Evolutionary conservation across 2,329 filamentous ascomycete genomes (phyloP).

Genomic region (Penicillium aurantiogriseum): DNA sequence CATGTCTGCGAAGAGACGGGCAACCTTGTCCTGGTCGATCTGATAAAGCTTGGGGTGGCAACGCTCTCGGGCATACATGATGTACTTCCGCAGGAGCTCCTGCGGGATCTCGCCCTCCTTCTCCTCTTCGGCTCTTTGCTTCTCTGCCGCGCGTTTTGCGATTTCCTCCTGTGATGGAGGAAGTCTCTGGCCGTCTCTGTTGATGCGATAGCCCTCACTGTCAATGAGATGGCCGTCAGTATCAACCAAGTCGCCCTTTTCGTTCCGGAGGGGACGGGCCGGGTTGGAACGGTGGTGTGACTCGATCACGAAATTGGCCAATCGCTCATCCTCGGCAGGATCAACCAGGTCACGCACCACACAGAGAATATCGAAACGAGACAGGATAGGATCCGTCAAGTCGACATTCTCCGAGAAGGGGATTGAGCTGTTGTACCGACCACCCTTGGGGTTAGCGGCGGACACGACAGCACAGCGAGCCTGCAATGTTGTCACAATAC

Average conservation of each 20-base stretch:
- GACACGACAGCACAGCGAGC: slow-evolving; percentile 95
- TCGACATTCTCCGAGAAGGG: slow-evolving; percentile 97
- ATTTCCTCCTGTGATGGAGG: slow-evolving; percentile 47
- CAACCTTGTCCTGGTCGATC: slow-evolving; percentile 96
- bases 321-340: slow-evolving; percentile 83
- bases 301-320: slow-evolving; percentile 91
- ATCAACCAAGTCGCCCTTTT: slow-evolving; percentile 45
- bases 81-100: slow-evolving; percentile 90
- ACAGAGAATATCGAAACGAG: slow-evolving; percentile 95
- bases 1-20: slow-evolving; percentile 94
- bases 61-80: slow-evolving; percentile 87
- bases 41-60: slow-evolving; percentile 92
- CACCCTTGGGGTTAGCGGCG: slow-evolving; percentile 92
- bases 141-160: slow-evolving; percentile 37
- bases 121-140: slow-evolving; percentile 49
- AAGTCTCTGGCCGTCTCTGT: slow-evolving; percentile 43
- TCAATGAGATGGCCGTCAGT: slow-evolving; percentile 57
- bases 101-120: slow-evolving; percentile 77
- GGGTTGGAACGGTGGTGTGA: slow-evolving; percentile 91
- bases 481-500: slow-evolving; percentile 95
- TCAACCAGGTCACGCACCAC: slow-evolving; percentile 96
- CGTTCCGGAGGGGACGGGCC: slow-evolving; percentile 50
- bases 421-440: slow-evolving; percentile 93
- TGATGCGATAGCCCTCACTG: slow-evolving; percentile 54
- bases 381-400: slow-evolving; percentile 93